Conservation (phyloP, 345 rosid species). For the Corchorus capsularis region DNA sequence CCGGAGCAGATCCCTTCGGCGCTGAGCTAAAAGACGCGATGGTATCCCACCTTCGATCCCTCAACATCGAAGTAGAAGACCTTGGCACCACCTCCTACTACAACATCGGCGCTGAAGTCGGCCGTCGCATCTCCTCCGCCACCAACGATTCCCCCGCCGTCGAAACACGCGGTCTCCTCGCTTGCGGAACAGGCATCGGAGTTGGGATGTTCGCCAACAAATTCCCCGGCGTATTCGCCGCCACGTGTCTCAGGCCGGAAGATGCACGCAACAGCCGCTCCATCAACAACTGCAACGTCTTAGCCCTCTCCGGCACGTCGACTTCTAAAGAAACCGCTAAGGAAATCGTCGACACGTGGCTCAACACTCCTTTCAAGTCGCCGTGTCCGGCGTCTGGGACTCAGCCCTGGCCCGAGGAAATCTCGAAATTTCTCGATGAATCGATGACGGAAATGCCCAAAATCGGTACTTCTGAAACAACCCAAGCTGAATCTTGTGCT, state of each 20-base stretch:
- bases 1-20: conserved; percentile 78
- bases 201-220: conserved; percentile 91
- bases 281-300: conserved; percentile 76
- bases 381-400: conserved; percentile 73
- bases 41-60: conserved; percentile 68
- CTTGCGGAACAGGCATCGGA: conserved; percentile 83
- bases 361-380: conserved; percentile 68
- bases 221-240: conserved; percentile 77
- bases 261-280: conserved; percentile 78
- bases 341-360: conserved; percentile 71
- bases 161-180: conserved; percentile 60
- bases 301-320: conserved; percentile 70
- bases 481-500: conserved; percentile 37
- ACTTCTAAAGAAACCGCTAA: conserved; percentile 59
- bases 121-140: conserved; percentile 68
- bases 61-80: conserved; percentile 78
- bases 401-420: conserved; percentile 61
- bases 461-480: conserved; percentile 44
- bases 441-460: conserved; percentile 54
- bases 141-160: conserved; percentile 28
- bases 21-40: conserved; percentile 64
- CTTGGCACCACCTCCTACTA: conserved; percentile 78
- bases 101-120: conserved; percentile 80
- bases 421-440: conserved; percentile 50
- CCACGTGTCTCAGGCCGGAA: conserved; percentile 65